Percentiles rank a stretch among this genome's conserved stretches.
phyloP scores from a whole-genome alignment of 805 yeast genomes.

The Candida boleticola region DNA sequence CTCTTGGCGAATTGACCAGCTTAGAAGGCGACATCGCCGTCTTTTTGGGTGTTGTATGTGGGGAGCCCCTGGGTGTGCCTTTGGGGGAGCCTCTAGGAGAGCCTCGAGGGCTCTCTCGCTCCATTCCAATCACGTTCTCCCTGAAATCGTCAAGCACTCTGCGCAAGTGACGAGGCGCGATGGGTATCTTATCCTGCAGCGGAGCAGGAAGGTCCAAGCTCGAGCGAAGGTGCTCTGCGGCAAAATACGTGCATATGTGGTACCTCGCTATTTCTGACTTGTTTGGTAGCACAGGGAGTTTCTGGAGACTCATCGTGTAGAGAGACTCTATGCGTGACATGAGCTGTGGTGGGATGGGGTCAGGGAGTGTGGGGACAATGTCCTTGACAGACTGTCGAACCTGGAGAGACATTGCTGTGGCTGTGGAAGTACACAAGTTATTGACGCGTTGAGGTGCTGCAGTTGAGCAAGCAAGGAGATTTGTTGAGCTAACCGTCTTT shows the following conservation, averaged over 20 bases:
- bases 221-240: constrained; percentile 48
- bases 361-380: constrained; percentile 46
- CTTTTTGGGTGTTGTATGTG: constrained; percentile 13
- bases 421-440: no score
- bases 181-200: constrained; percentile 51
- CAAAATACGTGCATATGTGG: constrained; percentile 65
- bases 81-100: constrained; percentile 10
- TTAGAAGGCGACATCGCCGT: constrained; percentile 15
- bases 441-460: no score
- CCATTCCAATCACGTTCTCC: constrained; percentile 26
- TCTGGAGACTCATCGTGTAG: constrained; percentile 52
- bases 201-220: constrained; percentile 50
- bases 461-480: no score
- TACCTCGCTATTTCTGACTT: constrained; percentile 63
- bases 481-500: no score
- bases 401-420: constrained; percentile 12
- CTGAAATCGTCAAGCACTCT: constrained; percentile 47
- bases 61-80: constrained; percentile 18
- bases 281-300: constrained; percentile 46
- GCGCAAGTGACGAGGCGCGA: constrained; percentile 45
- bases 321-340: constrained; percentile 41
- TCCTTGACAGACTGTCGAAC: constrained; percentile 41
- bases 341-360: constrained; percentile 42
- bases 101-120: neutral
- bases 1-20: constrained; percentile 30